Conservation (phyloP, 345 rosid genomes). For the Melaleuca alternifolia region DNA sequence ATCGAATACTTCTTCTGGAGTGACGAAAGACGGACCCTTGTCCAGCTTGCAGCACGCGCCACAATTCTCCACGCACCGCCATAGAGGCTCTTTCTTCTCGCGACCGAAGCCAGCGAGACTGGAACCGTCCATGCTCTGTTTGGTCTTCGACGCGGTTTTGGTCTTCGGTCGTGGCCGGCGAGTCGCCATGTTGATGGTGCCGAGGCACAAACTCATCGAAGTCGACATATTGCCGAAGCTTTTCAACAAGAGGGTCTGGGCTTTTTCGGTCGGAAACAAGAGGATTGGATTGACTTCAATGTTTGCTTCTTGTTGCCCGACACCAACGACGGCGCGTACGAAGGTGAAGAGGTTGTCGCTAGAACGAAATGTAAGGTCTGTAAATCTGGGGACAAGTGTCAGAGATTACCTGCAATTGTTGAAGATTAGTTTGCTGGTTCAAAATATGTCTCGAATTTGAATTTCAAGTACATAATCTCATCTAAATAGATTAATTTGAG, state of each 20-base stretch:
- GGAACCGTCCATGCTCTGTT: not conserved
- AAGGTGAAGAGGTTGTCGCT: not conserved
- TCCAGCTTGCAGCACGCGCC: conserved; percentile 90
- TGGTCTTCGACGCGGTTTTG: conserved; percentile 1
- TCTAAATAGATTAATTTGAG: not conserved
- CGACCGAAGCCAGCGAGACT: conserved; percentile 24
- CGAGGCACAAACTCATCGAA: not conserved
- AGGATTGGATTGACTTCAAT: not conserved
- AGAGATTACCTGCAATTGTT: not conserved
- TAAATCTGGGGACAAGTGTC: not conserved
- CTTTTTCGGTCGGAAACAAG: not conserved
- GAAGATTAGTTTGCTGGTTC: too few species aligned
- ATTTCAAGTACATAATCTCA: not conserved
- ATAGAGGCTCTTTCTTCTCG: conserved; percentile 29
- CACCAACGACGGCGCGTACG: not conserved
- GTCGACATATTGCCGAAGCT: not conserved
- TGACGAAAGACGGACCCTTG: conserved; percentile 61
- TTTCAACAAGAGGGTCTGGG: not conserved
- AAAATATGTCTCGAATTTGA: not conserved
- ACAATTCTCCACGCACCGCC: conserved; percentile 68
- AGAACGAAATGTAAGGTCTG: not conserved
- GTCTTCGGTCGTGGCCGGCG: conserved; percentile 8
- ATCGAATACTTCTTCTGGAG: conserved; percentile 73
- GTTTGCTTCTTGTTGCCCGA: not conserved
- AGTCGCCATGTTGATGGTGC: conserved; percentile 7